Evolutionary conservation across 208 protist species (phyloP).

Genomic region (Leishmania turanica): DNA sequence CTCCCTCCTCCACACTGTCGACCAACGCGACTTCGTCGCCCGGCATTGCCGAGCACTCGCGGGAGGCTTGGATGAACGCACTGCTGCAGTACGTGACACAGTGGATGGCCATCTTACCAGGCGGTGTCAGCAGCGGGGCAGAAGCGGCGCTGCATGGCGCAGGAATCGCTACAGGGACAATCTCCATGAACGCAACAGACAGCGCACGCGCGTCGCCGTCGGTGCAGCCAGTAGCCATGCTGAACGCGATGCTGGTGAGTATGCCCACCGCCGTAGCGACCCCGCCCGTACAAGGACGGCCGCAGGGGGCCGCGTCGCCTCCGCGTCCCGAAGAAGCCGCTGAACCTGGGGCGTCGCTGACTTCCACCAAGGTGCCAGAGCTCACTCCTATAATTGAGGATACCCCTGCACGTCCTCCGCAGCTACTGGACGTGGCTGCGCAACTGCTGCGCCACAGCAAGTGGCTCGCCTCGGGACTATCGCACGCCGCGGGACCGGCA

Average conservation of each 20-base stretch:
- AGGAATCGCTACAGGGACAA: neutral
- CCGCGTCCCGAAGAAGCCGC: neutral
- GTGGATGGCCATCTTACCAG: neutral
- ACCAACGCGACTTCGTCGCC: neutral
- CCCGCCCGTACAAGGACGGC: neutral
- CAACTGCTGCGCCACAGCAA: constrained; percentile 28
- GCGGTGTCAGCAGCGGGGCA: neutral
- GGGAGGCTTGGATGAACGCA: neutral
- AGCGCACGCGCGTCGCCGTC: neutral
- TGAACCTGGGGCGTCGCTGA: neutral
- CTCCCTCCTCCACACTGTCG: neutral
- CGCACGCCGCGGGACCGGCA: constrained; percentile 26
- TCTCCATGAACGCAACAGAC: neutral
- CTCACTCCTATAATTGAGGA: neutral
- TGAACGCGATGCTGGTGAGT: constrained; percentile 32
- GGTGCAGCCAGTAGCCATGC: constrained; percentile 11
- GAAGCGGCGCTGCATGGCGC: neutral
- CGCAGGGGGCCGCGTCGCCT: neutral
- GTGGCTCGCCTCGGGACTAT: constrained; percentile 36
- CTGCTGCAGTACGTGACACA: neutral
- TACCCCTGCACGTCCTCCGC: neutral
- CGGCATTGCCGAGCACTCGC: neutral
- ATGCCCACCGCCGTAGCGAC: neutral
- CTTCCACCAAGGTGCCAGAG: neutral
- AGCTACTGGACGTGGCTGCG: neutral